These are phyloP conservation scores for Pseudozyma sp. DNA, from an alignment of 1,284 basidiomycete genomes.

Conservation along the genomic window DNA sequence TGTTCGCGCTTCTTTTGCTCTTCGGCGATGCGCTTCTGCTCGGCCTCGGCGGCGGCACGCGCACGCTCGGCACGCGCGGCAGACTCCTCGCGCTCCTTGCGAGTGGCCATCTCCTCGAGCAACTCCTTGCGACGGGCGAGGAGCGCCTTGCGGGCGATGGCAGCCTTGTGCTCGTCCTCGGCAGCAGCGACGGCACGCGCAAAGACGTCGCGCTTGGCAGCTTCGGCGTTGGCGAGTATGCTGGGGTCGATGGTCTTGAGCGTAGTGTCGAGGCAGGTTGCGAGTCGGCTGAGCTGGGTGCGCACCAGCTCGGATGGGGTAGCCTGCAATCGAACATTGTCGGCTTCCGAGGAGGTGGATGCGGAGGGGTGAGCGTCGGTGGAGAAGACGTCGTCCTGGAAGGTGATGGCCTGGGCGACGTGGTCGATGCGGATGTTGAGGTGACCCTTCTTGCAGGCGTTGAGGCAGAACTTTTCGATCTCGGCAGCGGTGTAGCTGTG, in stretches of 20 bases:
- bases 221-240: slow-evolving; percentile 51
- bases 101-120: slow-evolving; percentile 83
- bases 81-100: slow-evolving; percentile 91
- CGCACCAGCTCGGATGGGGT: slow-evolving; percentile 67
- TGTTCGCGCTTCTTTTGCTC: slow-evolving; percentile 79
- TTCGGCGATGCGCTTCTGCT: slow-evolving; percentile 77
- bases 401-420: slow-evolving; percentile 84
- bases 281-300: slow-evolving; percentile 66
- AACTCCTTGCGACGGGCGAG: slow-evolving; percentile 89
- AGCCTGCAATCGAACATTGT: slow-evolving; percentile 61
- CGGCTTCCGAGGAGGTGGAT: slow-evolving; percentile 52
- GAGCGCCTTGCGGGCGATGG: slow-evolving; percentile 71
- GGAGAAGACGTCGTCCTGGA: slow-evolving; percentile 77
- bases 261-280: slow-evolving; percentile 63
- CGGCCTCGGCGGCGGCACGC: slow-evolving; percentile 74
- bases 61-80: slow-evolving; percentile 80
- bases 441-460: slow-evolving; percentile 88
- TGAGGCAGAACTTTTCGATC: slow-evolving; percentile 81
- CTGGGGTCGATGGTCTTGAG: slow-evolving; percentile 62
- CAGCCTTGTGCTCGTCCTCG: slow-evolving; percentile 65
- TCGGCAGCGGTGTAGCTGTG: slow-evolving; percentile 66
- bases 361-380: slow-evolving; percentile 63
- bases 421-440: slow-evolving; percentile 91
- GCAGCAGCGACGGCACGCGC: slow-evolving; percentile 62
- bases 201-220: slow-evolving; percentile 58